A percentile compares a stretch with the other conserved stretches of the same genome.
These are phyloP conservation scores for Lonicera japonica DNA, from an alignment of 129 eudicot species.

Conservation along the genomic window DNA sequence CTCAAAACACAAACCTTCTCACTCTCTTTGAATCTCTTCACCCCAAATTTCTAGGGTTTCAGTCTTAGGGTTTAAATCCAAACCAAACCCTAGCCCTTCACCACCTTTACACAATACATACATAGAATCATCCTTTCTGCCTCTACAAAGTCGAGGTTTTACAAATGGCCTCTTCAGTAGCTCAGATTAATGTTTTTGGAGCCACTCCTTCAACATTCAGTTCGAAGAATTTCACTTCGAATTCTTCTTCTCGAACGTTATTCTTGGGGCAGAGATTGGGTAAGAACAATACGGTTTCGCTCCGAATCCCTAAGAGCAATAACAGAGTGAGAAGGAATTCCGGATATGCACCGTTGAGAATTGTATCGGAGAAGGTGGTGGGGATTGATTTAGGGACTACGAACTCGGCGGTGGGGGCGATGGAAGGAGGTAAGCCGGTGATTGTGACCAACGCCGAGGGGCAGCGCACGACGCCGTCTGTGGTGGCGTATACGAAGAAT, in stretches of 20 bases:
- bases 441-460: conserved; percentile 93
- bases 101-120: neutral
- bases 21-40: too few relatives aligned
- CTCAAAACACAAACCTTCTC: neutral
- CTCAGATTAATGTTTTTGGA: conserved; percentile 58
- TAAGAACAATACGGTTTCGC: conserved; percentile 27
- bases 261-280: conserved; percentile 46
- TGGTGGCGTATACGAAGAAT: conserved; percentile 84
- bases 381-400: conserved; percentile 96
- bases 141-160: too few relatives aligned
- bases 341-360: conserved; percentile 27
- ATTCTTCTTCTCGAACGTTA: conserved; percentile 31
- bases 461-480: conserved; percentile 91
- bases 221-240: conserved; percentile 5
- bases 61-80: neutral
- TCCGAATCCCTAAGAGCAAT: conserved; percentile 23
- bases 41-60: neutral
- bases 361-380: conserved; percentile 83
- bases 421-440: conserved; percentile 97
- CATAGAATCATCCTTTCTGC: too few relatives aligned
- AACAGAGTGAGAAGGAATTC: conserved; percentile 8
- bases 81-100: neutral
- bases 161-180: conserved; percentile 59
- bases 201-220: conserved; percentile 20
- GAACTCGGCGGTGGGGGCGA: conserved; percentile 90